A percentile compares a stretch with the other conserved stretches of the same genome.
Evolutionary conservation across 306 rosid species (phyloP).

Genomic region (Dryas alaskensis): DNA sequence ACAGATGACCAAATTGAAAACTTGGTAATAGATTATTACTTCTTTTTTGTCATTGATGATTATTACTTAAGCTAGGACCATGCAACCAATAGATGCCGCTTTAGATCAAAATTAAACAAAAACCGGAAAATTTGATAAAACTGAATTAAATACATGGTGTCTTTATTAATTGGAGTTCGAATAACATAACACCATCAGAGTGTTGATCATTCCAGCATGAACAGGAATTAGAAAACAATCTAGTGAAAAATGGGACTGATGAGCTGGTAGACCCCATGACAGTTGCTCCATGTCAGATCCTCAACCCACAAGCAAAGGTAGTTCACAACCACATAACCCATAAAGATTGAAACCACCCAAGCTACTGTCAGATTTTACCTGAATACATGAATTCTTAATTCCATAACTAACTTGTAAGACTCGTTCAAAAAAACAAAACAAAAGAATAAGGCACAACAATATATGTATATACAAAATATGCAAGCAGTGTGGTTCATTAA

Average conservation of each 20-base stretch:
- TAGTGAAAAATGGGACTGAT: neutral
- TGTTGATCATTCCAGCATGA: neutral
- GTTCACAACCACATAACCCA: neutral
- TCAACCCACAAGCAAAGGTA: neutral
- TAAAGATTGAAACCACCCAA: slow-evolving; percentile 6
- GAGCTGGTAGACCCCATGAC: neutral
- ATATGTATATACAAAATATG: slow-evolving; percentile 60
- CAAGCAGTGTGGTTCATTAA: slow-evolving; percentile 42
- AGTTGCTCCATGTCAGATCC: neutral
- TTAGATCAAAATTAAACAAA: neutral
- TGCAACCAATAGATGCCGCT: neutral
- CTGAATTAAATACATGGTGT: neutral
- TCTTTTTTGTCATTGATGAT: too few species aligned
- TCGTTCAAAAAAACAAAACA: slow-evolving; percentile 29
- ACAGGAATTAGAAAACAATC: neutral
- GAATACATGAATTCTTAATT: slow-evolving; percentile 26
- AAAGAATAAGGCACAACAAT: slow-evolving; percentile 44
- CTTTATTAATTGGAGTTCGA: neutral
- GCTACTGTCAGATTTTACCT: neutral
- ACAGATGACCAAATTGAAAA: too few species aligned
- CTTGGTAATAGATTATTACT: too few species aligned
- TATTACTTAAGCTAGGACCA: too few species aligned
- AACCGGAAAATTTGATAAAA: too few species aligned
- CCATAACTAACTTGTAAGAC: slow-evolving; percentile 30
- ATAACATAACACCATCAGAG: neutral